Percentiles rank a stretch among this genome's conserved stretches.
Evolutionary conservation across 306 rosid genomes (phyloP).

Genomic region (Begonia fuchsioides): DNA sequence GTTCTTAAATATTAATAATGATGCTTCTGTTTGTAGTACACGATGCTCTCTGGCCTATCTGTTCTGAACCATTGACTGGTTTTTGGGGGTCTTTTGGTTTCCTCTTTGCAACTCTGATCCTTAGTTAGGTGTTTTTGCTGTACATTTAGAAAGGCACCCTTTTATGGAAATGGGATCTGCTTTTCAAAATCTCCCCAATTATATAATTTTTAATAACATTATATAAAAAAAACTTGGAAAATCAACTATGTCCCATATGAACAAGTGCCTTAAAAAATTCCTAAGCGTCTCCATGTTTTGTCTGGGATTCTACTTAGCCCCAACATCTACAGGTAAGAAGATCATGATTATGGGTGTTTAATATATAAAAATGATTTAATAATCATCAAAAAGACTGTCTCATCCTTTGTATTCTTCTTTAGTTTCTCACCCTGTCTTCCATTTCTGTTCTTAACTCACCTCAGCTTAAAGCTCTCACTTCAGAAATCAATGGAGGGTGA

Average conservation of each 20-base stretch:
- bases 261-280: constrained; percentile 34
- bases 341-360: constrained; percentile 34
- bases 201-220: constrained; percentile 13
- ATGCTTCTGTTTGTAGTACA: constrained; percentile 41
- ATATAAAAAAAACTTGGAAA: constrained; percentile 5
- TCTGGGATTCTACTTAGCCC: constrained; percentile 18
- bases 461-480: constrained; percentile 29
- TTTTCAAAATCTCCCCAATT: constrained; percentile 45
- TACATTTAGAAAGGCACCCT: constrained; percentile 59
- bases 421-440: constrained; percentile 9
- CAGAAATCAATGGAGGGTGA: constrained; percentile 67
- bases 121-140: constrained; percentile 71
- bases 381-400: neutral
- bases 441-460: constrained; percentile 31
- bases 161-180: constrained; percentile 82
- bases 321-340: constrained; percentile 18
- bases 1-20: constrained; percentile 36
- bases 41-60: constrained; percentile 35
- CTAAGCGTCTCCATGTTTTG: constrained; percentile 38
- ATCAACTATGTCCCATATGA: constrained; percentile 62
- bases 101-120: constrained; percentile 76
- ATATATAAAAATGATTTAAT: constrained; percentile 4
- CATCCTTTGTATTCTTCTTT: neutral
- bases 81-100: constrained; percentile 28
- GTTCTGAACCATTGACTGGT: constrained; percentile 58